Evolutionary conservation across 164 flowering plant species (phyloP), one percentile per base, ranked within the genome.

Genomic region (Stephania yunnanensis): DNA sequence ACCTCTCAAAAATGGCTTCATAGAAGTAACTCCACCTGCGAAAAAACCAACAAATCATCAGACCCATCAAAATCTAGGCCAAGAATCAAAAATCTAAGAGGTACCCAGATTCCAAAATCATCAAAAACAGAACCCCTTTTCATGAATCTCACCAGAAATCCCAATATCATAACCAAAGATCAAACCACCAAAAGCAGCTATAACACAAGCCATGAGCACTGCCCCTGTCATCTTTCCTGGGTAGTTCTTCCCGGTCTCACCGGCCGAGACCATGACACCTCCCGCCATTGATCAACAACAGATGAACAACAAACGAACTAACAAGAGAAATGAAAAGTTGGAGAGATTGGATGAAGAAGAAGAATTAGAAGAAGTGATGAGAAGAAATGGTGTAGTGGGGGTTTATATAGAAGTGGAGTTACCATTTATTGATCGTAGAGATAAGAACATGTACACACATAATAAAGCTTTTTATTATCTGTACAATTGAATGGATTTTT

Each of bases 151-250:
- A 77, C 76, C 80, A 7, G 76, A 73, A 19, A 77, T 78, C 36
- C 80, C 74, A 22, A 73, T 68, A 42, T 77, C 80, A 10, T 77
- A 77, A 42, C 80, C 80, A 17, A 77, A 55, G 25, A 77, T 77
- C 19, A 77, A 13, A 73, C 80, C 80, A 42, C 80, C 80, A 19
- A 63, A 61, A 29, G 80, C 76, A 6, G 73, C 76, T 10, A 77
- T 20, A 0, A 78, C 0, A 20, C 69, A 68, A 25, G 76, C 61
- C 46, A 74, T 7, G 6, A 74, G 22, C 2, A 78, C 80, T 11
- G 25, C 74, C 11, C n/a, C 1, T 30, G 80, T 78, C 48, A 73
- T 55, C 20, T 11, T 48, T 11, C 80, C 80, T 9, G 76, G 80
- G 36, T 78, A 78, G 25, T 69, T 9, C 42, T 76, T 76, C 46